Evolutionary conservation across 2,329 filamentous ascomycete genomes (phyloP), one percentile per base, ranked within the genome.

Genomic region (Dactylellina parvicollis): DNA sequence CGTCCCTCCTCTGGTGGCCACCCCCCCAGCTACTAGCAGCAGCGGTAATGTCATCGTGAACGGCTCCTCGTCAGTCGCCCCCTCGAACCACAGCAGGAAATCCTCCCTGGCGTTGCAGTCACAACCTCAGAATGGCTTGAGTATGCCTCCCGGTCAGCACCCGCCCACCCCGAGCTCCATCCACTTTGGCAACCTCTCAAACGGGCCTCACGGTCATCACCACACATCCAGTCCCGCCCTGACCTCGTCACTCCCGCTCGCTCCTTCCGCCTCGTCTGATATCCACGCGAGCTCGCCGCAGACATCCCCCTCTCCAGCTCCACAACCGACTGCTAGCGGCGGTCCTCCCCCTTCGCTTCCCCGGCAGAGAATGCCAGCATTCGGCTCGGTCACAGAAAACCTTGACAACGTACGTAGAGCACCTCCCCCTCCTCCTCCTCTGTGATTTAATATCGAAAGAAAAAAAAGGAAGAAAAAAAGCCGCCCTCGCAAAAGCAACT

Each of bases 261-360:
- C 79, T 81, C 55, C 81, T 81, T 74, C 74, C 78, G 36, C 79
- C 79, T 55, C 56, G 76, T 84, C 56, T 67, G 89, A 91, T 79
- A 90, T 90, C 75, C 88, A 91, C 78, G 86, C 94, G 56, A 88
- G 89, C 50, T 96, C 93, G 47, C 95, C 95, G 4, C 89, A 91
- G 52, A 89, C 90, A 77, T 97, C 94, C 47, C 95, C 95, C 2
- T 94, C 92, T 42, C 95, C 95, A 3, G 98, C 98, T 77, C 94
- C 95, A 30, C 91, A 94, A 81, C 92, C 92, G 56, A 87, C 90
- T 61, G 89, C 89, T 32, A 91, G 89, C 79, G 95, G 92, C 79
- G 92, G 92, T 77, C 92, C 89, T 62, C 84, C 92, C 78, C 93
- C 93, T 77, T 92, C 92, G 40, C 60, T 74, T 7, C 64, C 74